These are phyloP conservation scores for Hylodesmum podocarpum DNA, from an alignment of 306 rosid genomes.

Conservation along the genomic window DNA sequence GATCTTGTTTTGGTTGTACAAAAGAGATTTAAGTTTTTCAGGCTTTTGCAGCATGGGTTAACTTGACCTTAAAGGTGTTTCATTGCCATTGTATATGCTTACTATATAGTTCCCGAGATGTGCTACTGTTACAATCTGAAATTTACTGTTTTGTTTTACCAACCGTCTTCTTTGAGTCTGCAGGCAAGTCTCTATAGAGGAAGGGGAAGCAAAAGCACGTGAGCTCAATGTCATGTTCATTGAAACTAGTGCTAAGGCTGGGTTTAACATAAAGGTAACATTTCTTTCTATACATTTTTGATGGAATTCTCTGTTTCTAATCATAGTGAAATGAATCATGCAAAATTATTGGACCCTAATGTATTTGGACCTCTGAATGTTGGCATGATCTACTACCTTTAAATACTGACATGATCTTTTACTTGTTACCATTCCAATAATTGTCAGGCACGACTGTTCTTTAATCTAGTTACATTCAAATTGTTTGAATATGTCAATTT, in stretches of 20 bases:
- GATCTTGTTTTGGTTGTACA: neutral
- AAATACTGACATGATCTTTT: neutral
- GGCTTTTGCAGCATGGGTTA: neutral
- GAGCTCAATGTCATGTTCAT: slow-evolving; percentile 74
- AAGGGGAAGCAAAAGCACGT: slow-evolving; percentile 77
- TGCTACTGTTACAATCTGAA: neutral
- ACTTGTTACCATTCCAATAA: neutral
- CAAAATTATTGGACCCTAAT: neutral
- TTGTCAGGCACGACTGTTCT: neutral
- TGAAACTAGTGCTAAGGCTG: slow-evolving; percentile 85
- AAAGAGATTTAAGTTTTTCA: slow-evolving; percentile 10
- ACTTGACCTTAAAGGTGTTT: slow-evolving; percentile 6
- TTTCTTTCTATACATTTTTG: neutral
- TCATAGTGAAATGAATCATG: neutral
- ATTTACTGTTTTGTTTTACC: slow-evolving; percentile 3
- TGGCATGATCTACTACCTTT: neutral
- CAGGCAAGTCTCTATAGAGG: slow-evolving; percentile 82
- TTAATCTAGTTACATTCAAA: neutral
- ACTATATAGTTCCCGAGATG: neutral
- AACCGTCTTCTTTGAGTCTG: neutral
- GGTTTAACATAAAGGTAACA: slow-evolving; percentile 79
- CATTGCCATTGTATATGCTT: neutral
- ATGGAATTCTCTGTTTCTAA: neutral
- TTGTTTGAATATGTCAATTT: neutral
- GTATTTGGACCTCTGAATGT: neutral